phyloP scores from a whole-genome alignment of 2,329 filamentous ascomycete genomes.

The Claviceps cyperi region DNA sequence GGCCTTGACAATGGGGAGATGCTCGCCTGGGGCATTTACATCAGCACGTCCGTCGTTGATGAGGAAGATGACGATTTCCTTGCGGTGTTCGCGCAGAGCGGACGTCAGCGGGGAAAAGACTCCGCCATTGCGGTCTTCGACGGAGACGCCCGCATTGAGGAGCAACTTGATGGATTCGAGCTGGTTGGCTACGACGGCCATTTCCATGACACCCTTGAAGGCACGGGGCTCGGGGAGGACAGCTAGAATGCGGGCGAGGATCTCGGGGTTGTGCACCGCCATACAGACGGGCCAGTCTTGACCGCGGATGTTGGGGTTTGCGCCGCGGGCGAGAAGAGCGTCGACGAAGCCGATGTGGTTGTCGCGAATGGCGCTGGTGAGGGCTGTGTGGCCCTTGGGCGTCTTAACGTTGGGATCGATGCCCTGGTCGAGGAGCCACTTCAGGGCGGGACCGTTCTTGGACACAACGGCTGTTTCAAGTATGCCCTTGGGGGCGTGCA shows the following conservation, averaged over 20 bases:
- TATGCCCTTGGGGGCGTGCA: conserved; percentile 47
- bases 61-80: conserved; percentile 46
- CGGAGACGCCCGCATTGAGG: conserved; percentile 47
- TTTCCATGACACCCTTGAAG: conserved; percentile 53
- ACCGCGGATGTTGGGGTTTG: conserved; percentile 47
- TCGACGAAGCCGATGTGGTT: conserved; percentile 45
- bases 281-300: conserved; percentile 59
- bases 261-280: conserved; percentile 45
- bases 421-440: conserved; percentile 45
- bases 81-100: conserved; percentile 47
- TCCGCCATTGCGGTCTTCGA: conserved; percentile 58
- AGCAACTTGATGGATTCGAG: conserved; percentile 53
- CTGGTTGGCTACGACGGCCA: conserved; percentile 52
- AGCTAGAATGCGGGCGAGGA: conserved; percentile 44
- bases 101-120: conserved; percentile 58
- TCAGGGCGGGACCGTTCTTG: conserved; percentile 45
- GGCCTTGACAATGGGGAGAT: conserved; percentile 56
- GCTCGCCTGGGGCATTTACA: conserved; percentile 53
- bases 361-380: conserved; percentile 52
- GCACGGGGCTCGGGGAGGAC: conserved; percentile 42
- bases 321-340: conserved; percentile 40
- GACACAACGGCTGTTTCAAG: conserved; percentile 47
- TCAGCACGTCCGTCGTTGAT: conserved; percentile 48
- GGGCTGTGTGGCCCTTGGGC: conserved; percentile 42
- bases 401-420: conserved; percentile 46